Base-by-base conservation (phyloP, 148 eudicot species). In the Oxyria digyna region DNA sequence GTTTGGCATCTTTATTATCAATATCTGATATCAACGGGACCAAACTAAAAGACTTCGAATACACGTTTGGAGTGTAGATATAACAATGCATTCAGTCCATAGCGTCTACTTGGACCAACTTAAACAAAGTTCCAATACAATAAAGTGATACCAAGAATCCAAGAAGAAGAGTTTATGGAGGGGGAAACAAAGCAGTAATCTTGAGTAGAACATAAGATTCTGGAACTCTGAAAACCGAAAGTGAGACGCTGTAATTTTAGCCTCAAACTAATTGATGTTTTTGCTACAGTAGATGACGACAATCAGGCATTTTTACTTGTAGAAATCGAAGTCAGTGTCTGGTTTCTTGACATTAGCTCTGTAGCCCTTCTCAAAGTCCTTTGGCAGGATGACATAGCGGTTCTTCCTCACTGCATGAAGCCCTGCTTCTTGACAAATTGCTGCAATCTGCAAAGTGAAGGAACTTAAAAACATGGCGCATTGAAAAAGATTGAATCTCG, bases 291-390 rank as follows among this genome's bases (percentile, higher is more conserved):
- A 55, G 62, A 55, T 7, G 33, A 26, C n/a, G 33, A 26, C n/a
- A 55, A 49, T 18, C 57, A 6, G 24, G n/a, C n/a, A n/a, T 24
- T 33, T 70, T 86, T 80, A 91, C 78, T 88, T 91, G 90, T 88
- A 91, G 71, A 88, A 91, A 48, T 91, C 95, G n/a, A 91, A 91
- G 73, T 91, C 91, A 0, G 97, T 91, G 77, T 88, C 89, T 0
- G 95, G 97, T 84, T 91, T 88, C 91, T 88, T 91, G 9, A 91
- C 97, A 29, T 91, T 91, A 49, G 91, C 77, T 77, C 95, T 76
- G 65, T 91, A 88, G 69, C 95, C 97, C 85, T 88, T 91, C 73
- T 91, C 97, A 40, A 91, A 91, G 71, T 91, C 97, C 68, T 91
- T 91, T 0, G 91, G 97, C 52, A 91, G 85, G 57, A 91, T 83